A percentile compares a stretch with the other conserved stretches of the same genome.
phyloP scores from a whole-genome alignment of 495 filamentous ascomycete genomes.

The Aspergillus coremiiformis region DNA sequence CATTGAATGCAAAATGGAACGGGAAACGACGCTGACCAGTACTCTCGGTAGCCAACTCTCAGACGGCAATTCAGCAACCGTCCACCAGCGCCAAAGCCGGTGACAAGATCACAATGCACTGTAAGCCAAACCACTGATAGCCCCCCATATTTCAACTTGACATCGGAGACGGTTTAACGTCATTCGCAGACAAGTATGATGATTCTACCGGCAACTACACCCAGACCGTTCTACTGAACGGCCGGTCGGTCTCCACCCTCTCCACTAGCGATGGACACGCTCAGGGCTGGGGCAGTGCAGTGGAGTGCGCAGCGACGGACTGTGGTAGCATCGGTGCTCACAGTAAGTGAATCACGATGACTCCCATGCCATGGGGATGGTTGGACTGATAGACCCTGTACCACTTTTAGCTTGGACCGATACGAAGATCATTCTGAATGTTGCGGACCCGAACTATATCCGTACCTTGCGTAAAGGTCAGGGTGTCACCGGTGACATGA shows the following conservation, averaged over 20 bases:
- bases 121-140: slow-evolving; percentile 15
- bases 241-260: slow-evolving; percentile 29
- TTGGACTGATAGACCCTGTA: no score
- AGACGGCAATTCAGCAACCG: slow-evolving; percentile 27
- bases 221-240: slow-evolving; percentile 33
- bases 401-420: slow-evolving; percentile 29
- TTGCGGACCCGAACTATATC: slow-evolving; percentile 32
- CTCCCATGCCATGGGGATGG: no score
- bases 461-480: slow-evolving; percentile 24
- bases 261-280: slow-evolving; percentile 29
- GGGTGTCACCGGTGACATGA: slow-evolving; percentile 31
- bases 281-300: slow-evolving; percentile 35
- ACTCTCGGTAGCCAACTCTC: slow-evolving; percentile 13
- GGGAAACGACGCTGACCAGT: not conserved
- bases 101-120: slow-evolving; percentile 29
- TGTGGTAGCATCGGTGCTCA: slow-evolving; percentile 36
- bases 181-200: slow-evolving; percentile 27
- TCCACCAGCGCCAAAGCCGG: no score
- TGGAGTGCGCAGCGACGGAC: slow-evolving; percentile 32
- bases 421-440: slow-evolving; percentile 30
- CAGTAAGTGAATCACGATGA: slow-evolving; percentile 19
- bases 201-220: slow-evolving; percentile 32
- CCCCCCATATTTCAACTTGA: no score
- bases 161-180: no score
- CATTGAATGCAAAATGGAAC: slow-evolving; percentile 1